Conservation (phyloP, 257 asterid species). For the Craterostigma plantagineum region DNA sequence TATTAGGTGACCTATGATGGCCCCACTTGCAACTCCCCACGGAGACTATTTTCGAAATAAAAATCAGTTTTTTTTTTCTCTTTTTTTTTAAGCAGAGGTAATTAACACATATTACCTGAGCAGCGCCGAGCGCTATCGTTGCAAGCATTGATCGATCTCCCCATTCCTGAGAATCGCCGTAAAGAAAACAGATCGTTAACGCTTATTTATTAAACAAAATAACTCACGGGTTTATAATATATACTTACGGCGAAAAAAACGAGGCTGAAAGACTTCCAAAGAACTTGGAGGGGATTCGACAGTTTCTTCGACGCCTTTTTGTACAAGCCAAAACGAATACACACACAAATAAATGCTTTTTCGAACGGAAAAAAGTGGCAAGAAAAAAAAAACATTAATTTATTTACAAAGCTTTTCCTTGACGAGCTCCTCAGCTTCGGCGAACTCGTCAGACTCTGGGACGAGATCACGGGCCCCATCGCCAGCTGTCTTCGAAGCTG, state of each 20-base stretch:
- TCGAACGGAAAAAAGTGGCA: neutral
- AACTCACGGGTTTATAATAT: neutral
- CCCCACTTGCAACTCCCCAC: constrained; percentile 98
- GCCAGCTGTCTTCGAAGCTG: constrained; percentile 39
- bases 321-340: neutral
- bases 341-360: neutral
- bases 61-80: neutral
- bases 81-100: neutral
- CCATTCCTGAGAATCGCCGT: constrained; percentile 50
- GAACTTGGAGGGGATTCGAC: constrained; percentile 69
- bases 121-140: constrained; percentile 94
- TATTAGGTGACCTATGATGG: constrained; percentile 66
- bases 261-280: constrained; percentile 94
- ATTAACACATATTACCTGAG: constrained; percentile 42
- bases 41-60: constrained; percentile 61
- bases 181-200: neutral
- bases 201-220: too few species aligned
- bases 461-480: constrained; percentile 18
- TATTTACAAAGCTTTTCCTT: constrained; percentile 72
- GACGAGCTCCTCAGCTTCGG: constrained; percentile 96
- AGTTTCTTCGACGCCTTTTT: constrained; percentile 52
- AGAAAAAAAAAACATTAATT: neutral
- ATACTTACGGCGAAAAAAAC: constrained; percentile 85
- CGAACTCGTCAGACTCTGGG: constrained; percentile 69
- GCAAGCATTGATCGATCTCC: constrained; percentile 99